Percentiles rank a stretch among this genome's conserved stretches.
These are phyloP conservation scores for Petasospora fabianii DNA, from an alignment of 1,139 yeast species.

Conservation along the genomic window DNA sequence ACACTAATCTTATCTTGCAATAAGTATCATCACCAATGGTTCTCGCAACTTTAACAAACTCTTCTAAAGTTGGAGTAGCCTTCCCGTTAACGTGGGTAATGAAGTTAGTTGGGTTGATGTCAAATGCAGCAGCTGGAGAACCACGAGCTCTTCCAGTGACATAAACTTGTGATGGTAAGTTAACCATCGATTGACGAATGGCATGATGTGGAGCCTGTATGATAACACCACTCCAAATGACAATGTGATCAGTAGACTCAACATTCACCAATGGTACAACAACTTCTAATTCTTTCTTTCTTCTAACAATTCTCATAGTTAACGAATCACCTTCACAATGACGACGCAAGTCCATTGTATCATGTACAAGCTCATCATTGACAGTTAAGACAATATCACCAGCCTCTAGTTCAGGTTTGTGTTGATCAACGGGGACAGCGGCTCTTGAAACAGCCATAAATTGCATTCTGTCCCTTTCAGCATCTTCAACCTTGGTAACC, in stretches of 20 bases:
- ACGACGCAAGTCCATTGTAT: slow-evolving; percentile 56
- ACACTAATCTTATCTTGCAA: slow-evolving; percentile 73
- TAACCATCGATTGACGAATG: slow-evolving; percentile 70
- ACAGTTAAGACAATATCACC: slow-evolving; percentile 76
- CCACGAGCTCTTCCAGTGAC: slow-evolving; percentile 71
- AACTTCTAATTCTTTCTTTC: slow-evolving; percentile 50
- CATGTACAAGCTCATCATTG: slow-evolving; percentile 58
- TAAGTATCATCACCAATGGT: slow-evolving; percentile 75
- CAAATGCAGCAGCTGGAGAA: slow-evolving; percentile 83
- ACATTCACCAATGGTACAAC: slow-evolving; percentile 56
- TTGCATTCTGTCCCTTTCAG: slow-evolving; percentile 60
- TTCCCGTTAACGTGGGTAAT: slow-evolving; percentile 84
- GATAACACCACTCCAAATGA: slow-evolving; percentile 79
- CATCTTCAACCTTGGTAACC: slow-evolving; percentile 64
- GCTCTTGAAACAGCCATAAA: slow-evolving; percentile 70
- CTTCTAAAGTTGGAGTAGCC: slow-evolving; percentile 64
- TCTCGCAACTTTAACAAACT: slow-evolving; percentile 60
- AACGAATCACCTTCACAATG: slow-evolving; percentile 34
- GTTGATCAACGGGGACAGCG: slow-evolving; percentile 43
- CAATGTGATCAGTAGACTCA: slow-evolving; percentile 62
- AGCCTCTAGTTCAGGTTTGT: slow-evolving; percentile 39
- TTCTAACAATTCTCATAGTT: slow-evolving; percentile 63
- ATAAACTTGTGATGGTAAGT: slow-evolving; percentile 79
- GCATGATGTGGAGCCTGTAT: slow-evolving; percentile 67
- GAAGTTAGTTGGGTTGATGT: slow-evolving; percentile 75